Evolutionary conservation across 2,329 filamentous ascomycete species (phyloP).

Genomic region (Hypoxylon sp.): DNA sequence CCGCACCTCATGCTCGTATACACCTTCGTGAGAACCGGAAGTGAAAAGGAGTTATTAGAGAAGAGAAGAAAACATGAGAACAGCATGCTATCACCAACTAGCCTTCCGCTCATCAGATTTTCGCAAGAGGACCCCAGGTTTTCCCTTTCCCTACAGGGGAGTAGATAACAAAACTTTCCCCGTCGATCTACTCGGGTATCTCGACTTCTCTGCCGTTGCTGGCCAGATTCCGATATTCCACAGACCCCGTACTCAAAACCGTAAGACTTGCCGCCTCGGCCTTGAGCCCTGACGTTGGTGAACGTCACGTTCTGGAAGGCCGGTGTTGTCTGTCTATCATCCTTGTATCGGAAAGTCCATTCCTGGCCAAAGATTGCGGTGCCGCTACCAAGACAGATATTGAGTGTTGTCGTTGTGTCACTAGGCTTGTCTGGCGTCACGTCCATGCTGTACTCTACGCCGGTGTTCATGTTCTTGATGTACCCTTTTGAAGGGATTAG

Average conservation of each 20-base stretch:
- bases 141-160: conserved; percentile 19
- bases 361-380: conserved; percentile 31
- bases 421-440: conserved; percentile 18
- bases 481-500: conserved; percentile 12
- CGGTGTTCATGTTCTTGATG: conserved; percentile 33
- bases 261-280: conserved; percentile 11
- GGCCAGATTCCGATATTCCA: conserved; percentile 29
- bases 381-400: conserved; percentile 37
- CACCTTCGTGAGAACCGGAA: background rate
- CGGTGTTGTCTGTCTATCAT: conserved; percentile 5
- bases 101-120: too few species aligned
- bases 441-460: background rate
- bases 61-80: background rate
- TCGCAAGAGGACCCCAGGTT: conserved; percentile 2
- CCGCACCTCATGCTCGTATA: background rate
- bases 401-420: conserved; percentile 11
- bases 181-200: conserved; percentile 13
- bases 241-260: conserved; percentile 12
- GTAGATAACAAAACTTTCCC: conserved; percentile 25
- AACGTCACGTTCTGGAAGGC: conserved; percentile 41
- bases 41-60: background rate
- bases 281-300: conserved; percentile 8
- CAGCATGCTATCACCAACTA: background rate
- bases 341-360: conserved; percentile 14
- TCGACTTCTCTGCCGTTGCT: conserved; percentile 15